These are phyloP conservation scores for Vitis rotundifolia DNA, from an alignment of 164 flowering plant species.

Conservation along the genomic window DNA sequence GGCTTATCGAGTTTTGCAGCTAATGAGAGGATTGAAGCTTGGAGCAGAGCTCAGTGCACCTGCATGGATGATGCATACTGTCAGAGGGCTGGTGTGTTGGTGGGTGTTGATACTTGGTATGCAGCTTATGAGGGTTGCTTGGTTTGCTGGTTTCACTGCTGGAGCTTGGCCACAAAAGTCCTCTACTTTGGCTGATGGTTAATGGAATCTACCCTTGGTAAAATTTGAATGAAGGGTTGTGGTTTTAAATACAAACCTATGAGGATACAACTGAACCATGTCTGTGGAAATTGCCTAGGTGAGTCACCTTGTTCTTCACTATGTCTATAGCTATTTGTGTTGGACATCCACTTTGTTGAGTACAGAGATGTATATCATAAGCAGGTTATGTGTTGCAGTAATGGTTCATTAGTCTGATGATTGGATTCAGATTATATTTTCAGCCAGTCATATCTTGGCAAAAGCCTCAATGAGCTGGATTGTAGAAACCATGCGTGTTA, in stretches of 20 bases:
- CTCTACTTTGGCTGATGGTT: slow-evolving; percentile 12
- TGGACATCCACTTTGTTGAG: too few relatives aligned
- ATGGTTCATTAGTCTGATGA: too few relatives aligned
- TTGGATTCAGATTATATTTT: too few relatives aligned
- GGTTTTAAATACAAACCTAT: background rate
- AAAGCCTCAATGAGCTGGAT: too few relatives aligned
- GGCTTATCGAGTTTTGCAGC: slow-evolving; percentile 77
- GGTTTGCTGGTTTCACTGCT: slow-evolving; percentile 84
- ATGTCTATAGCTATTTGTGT: too few relatives aligned
- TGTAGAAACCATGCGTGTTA: too few relatives aligned
- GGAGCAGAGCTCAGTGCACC: slow-evolving; percentile 76
- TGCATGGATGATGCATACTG: slow-evolving; percentile 63
- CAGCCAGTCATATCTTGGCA: too few relatives aligned
- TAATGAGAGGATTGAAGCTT: slow-evolving; percentile 86
- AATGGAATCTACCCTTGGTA: background rate
- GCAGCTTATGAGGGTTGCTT: slow-evolving; percentile 97
- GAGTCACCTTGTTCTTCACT: too few relatives aligned
- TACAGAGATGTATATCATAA: too few relatives aligned
- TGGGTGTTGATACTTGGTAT: slow-evolving; percentile 89
- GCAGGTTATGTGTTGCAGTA: too few relatives aligned
- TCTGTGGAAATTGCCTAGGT: too few relatives aligned
- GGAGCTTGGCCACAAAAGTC: slow-evolving; percentile 23
- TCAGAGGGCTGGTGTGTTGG: slow-evolving; percentile 83
- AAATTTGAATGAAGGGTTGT: background rate
- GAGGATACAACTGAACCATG: background rate